Conservation (phyloP, 1,284 basidiomycete genomes). For the Ganoderma sp. region DNA sequence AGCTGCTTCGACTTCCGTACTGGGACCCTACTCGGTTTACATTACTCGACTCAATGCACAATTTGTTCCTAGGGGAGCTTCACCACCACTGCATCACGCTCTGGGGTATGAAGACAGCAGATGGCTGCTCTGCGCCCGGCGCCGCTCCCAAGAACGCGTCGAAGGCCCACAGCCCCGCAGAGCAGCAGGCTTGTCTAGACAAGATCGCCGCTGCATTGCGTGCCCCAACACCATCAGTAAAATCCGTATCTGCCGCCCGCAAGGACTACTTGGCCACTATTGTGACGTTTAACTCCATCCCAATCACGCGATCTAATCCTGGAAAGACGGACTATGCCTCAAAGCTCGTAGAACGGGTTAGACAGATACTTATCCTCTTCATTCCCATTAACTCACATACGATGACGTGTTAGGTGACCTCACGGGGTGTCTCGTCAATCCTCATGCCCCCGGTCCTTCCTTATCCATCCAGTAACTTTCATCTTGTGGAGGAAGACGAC, state of each 20-base stretch:
- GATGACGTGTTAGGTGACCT: background rate
- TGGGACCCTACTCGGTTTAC: background rate
- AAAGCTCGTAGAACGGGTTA: background rate
- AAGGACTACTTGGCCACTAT: background rate
- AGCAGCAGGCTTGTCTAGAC: background rate
- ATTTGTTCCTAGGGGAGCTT: background rate
- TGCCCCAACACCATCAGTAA: background rate
- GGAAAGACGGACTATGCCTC: background rate
- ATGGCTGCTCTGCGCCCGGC: background rate
- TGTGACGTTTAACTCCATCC: background rate
- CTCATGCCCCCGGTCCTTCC: background rate
- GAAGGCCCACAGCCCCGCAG: background rate
- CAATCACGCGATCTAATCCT: background rate
- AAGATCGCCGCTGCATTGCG: background rate
- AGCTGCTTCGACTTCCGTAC: background rate
- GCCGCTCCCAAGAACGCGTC: background rate
- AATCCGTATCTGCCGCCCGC: background rate
- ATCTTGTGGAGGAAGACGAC: background rate
- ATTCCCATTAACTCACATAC: too few species aligned
- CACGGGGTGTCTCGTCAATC: background rate
- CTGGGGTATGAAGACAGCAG: background rate
- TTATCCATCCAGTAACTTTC: background rate
- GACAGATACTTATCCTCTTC: background rate
- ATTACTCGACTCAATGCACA: background rate
- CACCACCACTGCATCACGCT: background rate